These are phyloP conservation scores for Sicyos edulis DNA, from an alignment of 306 rosid species.

Conservation along the genomic window DNA sequence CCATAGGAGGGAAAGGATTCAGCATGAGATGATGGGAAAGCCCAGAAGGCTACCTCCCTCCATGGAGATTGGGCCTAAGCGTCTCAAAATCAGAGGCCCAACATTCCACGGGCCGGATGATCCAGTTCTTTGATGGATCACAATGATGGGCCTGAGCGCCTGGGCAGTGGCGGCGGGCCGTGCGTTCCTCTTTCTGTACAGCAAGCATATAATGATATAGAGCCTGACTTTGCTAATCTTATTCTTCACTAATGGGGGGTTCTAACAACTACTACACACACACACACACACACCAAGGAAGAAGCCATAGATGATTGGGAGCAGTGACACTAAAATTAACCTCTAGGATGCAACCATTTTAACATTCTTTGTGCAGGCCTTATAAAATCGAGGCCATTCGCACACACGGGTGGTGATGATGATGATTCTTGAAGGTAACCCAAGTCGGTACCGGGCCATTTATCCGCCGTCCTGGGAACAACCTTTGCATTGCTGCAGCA, in stretches of 20 bases:
- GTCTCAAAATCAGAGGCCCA: constrained; percentile 76
- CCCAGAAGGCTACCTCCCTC: constrained; percentile 42
- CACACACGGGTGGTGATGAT: constrained; percentile 51
- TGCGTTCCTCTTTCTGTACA: constrained; percentile 16
- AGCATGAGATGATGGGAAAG: constrained; percentile 28
- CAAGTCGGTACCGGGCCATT: constrained; percentile 51
- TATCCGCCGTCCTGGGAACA: constrained; percentile 55
- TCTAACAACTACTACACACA: constrained; percentile 40
- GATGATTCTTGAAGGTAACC: constrained; percentile 52
- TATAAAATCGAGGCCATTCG: constrained; percentile 58
- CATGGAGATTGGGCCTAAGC: constrained; percentile 51
- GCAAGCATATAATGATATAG: constrained; percentile 23
- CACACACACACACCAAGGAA: constrained; percentile 33
- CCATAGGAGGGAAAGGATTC: constrained; percentile 50
- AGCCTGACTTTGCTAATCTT: constrained; percentile 76
- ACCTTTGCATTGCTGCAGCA: constrained; percentile 48
- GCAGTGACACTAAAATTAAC: constrained; percentile 62
- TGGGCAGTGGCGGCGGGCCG: neutral
- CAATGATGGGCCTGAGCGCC: constrained; percentile 23
- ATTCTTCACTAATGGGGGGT: constrained; percentile 54
- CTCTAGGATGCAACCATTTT: constrained; percentile 35
- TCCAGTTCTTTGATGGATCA: constrained; percentile 30
- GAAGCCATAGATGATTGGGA: constrained; percentile 42
- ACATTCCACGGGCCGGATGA: constrained; percentile 55
- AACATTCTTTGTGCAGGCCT: constrained; percentile 98